phyloP scores from a whole-genome alignment of 2,329 filamentous ascomycete species.

The Calonectria crousiana region DNA sequence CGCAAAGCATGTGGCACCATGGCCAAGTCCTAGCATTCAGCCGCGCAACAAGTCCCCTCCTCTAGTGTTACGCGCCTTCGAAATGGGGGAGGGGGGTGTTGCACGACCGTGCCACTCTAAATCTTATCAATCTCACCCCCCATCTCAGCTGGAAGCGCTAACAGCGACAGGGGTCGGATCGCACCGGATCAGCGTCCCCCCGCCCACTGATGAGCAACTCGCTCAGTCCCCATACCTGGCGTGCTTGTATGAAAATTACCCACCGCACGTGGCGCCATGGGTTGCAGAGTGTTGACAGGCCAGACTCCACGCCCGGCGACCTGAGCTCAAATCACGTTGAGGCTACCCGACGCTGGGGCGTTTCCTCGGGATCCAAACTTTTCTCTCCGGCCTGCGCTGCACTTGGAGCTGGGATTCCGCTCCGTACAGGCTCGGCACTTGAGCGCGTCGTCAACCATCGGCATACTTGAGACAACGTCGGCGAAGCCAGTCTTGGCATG shows the following conservation, averaged over 20 bases:
- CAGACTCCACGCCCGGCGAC: not conserved
- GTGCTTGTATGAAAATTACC: not conserved
- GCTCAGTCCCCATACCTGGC: too few species aligned
- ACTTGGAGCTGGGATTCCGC: not conserved
- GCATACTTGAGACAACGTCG: not conserved
- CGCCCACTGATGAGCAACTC: not conserved
- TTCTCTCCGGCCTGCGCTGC: not conserved
- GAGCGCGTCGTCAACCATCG: not conserved
- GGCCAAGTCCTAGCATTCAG: not conserved
- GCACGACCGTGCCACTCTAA: not conserved
- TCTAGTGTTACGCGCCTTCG: not conserved
- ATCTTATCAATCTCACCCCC: slow-evolving; percentile 8
- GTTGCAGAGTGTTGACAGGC: not conserved
- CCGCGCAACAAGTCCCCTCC: not conserved
- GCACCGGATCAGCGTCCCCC: slow-evolving; percentile 3
- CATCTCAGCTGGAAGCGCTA: slow-evolving; percentile 1
- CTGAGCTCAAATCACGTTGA: not conserved
- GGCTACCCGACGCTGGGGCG: not conserved
- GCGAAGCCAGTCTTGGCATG: not conserved
- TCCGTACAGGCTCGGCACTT: not conserved
- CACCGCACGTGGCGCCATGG: not conserved
- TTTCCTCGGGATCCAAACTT: not conserved
- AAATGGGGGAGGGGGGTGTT: not conserved
- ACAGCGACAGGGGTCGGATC: slow-evolving; percentile 1
- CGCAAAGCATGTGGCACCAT: not conserved